Evolutionary conservation across 176 grass and related monocot species (phyloP).

Genomic region (Rhynchospora pubera): DNA sequence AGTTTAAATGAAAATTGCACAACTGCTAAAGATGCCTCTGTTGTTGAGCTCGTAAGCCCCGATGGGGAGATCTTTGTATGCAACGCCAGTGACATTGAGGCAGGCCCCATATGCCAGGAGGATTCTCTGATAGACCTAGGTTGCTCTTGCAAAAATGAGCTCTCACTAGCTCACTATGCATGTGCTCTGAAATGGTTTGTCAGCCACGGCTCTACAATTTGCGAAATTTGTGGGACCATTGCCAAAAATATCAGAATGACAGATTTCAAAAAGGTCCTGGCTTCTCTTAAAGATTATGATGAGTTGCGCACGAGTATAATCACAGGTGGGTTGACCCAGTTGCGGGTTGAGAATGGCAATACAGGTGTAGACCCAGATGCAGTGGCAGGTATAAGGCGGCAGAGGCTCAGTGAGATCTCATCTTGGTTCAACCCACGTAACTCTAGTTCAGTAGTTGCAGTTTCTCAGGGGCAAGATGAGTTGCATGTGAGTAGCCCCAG

Average conservation of each 20-base stretch:
- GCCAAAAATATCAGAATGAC: conserved; percentile 48
- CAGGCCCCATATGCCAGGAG: conserved; percentile 45
- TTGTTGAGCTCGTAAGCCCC: conserved; percentile 67
- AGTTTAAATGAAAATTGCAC: conserved; percentile 8
- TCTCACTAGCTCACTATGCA: conserved; percentile 69
- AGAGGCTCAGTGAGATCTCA: conserved; percentile 71
- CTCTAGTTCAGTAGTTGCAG: conserved; percentile 25
- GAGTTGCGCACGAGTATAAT: conserved; percentile 61
- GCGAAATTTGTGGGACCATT: conserved; percentile 67
- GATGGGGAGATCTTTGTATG: conserved; percentile 82
- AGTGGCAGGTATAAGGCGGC: conserved; percentile 68
- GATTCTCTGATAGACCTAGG: conserved; percentile 58
- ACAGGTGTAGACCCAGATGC: conserved; percentile 60
- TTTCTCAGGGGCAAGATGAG: conserved; percentile 42
- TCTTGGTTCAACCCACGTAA: conserved; percentile 81
- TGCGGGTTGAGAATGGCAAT: conserved; percentile 24
- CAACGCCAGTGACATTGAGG: conserved; percentile 45
- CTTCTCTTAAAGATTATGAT: conserved; percentile 73
- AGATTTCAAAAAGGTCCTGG: conserved; percentile 79
- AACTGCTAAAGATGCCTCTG: background rate
- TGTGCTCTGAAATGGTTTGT: conserved; percentile 96
- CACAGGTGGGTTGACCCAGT: conserved; percentile 45
- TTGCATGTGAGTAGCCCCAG: conserved; percentile 34
- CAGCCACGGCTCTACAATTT: conserved; percentile 68
- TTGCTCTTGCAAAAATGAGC: conserved; percentile 91